Evolutionary conservation across 352 stramenopile genomes (phyloP).

Genomic region (Phytophthora ohioensis): DNA sequence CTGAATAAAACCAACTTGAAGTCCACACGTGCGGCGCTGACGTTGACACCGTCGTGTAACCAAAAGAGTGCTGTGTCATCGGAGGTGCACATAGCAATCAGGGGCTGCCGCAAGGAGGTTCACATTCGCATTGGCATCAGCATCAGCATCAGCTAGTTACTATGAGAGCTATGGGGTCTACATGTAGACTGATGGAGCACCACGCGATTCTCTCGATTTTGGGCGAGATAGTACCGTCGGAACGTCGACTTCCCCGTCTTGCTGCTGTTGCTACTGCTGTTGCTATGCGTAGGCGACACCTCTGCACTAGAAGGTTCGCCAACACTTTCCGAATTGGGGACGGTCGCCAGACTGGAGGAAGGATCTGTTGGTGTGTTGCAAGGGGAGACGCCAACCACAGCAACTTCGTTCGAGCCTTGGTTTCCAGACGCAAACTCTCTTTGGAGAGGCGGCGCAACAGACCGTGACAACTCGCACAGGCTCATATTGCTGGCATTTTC

Average conservation of each 20-base stretch:
- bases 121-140: slow-evolving; percentile 24
- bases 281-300: slow-evolving; percentile 30
- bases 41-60: slow-evolving; percentile 6
- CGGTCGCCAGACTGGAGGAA: slow-evolving; percentile 9
- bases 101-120: slow-evolving; percentile 10
- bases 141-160: no score
- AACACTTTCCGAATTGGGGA: slow-evolving; percentile 13
- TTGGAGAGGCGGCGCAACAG: neutral
- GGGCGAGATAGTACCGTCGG: slow-evolving; percentile 50
- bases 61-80: slow-evolving; percentile 6
- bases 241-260: slow-evolving; percentile 39
- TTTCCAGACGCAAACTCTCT: slow-evolving; percentile 9
- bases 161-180: neutral
- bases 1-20: slow-evolving; percentile 54
- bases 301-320: slow-evolving; percentile 17
- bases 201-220: slow-evolving; percentile 30
- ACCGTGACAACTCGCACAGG: slow-evolving; percentile 16
- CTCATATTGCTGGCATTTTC: slow-evolving; percentile 1
- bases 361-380: slow-evolving; percentile 17
- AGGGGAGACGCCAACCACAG: slow-evolving; percentile 3
- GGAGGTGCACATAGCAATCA: slow-evolving; percentile 17
- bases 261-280: slow-evolving; percentile 21
- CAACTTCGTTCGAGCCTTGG: slow-evolving; percentile 13
- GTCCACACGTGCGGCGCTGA: slow-evolving; percentile 25
- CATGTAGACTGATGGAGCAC: slow-evolving; percentile 19